Base-by-base conservation (phyloP, 2,329 filamentous ascomycete genomes). In the Fusarium guadeloupense region DNA sequence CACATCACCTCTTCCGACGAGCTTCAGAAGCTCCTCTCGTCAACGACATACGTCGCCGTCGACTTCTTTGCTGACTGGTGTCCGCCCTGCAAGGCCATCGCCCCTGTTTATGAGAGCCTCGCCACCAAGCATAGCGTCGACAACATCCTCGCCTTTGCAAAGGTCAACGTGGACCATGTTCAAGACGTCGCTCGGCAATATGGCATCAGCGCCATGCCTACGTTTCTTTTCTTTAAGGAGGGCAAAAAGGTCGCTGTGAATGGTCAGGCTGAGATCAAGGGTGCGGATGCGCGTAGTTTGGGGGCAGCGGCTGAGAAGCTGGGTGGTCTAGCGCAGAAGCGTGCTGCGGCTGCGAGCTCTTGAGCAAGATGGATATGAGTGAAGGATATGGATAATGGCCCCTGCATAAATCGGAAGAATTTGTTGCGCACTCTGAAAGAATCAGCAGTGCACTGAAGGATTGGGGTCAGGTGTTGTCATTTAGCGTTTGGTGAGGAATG, bases 81-180 rank as follows among this genome's bases (percentile, higher is more conserved):
- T 59, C 76, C 76, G 1, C 81, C 81, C 3, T 83, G 81, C 75
- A 79, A 78, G 45, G 71, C 72, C 49, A 83, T 83, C 59, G 77
- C 76, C 4, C 80, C 81, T 28, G 52, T 81, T 41, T 83, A 77
- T 63, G 71, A 75, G 47, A 60, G 33, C 8, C 69, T 74, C 13
- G 69, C 74, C 45, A 47, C 57, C 17, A 65, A 69, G 56, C 67
- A 73, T 68, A 59, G 57, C 54, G 51, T 69, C 25, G 63, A 67
- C 41, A 86, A 85, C 78, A 74, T 84, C 58, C 76, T 89, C 64
- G 84, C 85, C 76, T 97, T 97, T 80, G 89, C 86, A 82, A 96
- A 97, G 85, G 82, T 97, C 75, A 93, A 98, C 78, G 92, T 97
- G 68, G 94, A 98, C 77, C 83, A 92, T 64, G 82, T 93, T 35